A percentile compares a stretch with the other conserved stretches of the same genome.
These are phyloP conservation scores for Aspergillus persii DNA, from an alignment of 2,329 filamentous ascomycete genomes.

Conservation along the genomic window DNA sequence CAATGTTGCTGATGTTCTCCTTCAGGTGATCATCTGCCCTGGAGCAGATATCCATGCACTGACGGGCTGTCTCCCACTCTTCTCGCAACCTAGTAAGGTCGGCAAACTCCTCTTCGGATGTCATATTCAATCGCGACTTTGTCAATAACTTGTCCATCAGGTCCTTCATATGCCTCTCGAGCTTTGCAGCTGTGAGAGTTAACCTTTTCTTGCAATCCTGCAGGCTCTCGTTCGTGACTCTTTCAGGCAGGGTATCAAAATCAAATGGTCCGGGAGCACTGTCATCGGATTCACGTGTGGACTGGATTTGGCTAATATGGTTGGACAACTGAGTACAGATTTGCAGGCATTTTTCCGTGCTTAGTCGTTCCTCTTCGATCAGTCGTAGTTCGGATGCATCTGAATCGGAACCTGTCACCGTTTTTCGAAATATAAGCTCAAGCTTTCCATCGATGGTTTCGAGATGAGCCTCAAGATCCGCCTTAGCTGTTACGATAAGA, in stretches of 20 bases:
- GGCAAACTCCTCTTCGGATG: slow-evolving; percentile 27
- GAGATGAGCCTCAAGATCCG: slow-evolving; percentile 28
- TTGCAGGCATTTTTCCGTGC: slow-evolving; percentile 31
- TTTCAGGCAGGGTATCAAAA: slow-evolving; percentile 23
- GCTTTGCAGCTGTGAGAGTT: slow-evolving; percentile 23
- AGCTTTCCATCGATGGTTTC: slow-evolving; percentile 30
- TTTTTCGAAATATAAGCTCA: slow-evolving; percentile 16
- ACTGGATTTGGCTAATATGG: slow-evolving; percentile 31
- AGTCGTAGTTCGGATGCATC: slow-evolving; percentile 22
- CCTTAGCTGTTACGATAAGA: slow-evolving; percentile 25
- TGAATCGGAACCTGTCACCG: slow-evolving; percentile 8
- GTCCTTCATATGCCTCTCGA: slow-evolving; percentile 33
- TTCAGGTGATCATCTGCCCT: slow-evolving; percentile 26
- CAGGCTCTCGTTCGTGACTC: slow-evolving; percentile 30
- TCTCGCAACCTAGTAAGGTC: slow-evolving; percentile 35
- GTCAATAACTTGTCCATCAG: slow-evolving; percentile 30
- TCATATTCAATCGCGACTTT: slow-evolving; percentile 27
- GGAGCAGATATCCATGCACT: slow-evolving; percentile 35
- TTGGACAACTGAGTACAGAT: slow-evolving; percentile 29
- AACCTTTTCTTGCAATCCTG: slow-evolving; percentile 38
- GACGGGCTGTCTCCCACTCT: slow-evolving; percentile 37
- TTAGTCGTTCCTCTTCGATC: slow-evolving; percentile 29
- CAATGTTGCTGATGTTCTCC: slow-evolving; percentile 33
- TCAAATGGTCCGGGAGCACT: slow-evolving; percentile 15
- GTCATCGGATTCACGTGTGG: slow-evolving; percentile 6